Evolutionary conservation across 106 monocot genomes (phyloP).

Genomic region (Gastrodia elata): DNA sequence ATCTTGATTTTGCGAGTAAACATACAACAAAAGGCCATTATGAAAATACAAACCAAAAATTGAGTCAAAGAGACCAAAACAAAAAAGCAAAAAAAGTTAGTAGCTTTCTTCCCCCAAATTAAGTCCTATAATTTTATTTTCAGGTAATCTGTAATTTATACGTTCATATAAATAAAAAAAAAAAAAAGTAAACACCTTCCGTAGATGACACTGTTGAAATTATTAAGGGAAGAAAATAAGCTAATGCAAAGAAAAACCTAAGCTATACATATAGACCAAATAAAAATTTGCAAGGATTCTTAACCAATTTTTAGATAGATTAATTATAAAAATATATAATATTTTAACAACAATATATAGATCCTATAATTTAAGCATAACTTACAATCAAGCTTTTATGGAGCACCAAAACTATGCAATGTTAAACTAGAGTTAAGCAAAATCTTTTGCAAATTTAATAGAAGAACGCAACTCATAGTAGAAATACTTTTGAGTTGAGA

Average conservation of each 20-base stretch:
- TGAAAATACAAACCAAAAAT: background rate
- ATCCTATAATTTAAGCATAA: background rate
- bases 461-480: background rate
- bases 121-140: too few relatives aligned
- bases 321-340: background rate
- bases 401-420: background rate
- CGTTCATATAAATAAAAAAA: too few relatives aligned
- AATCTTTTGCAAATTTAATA: background rate
- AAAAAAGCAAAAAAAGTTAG: background rate
- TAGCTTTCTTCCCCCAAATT: background rate
- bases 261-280: background rate
- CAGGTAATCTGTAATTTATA: too few relatives aligned
- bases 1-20: too few relatives aligned
- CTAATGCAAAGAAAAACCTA: background rate
- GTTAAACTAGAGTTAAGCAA: background rate
- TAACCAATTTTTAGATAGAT: background rate
- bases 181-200: too few relatives aligned
- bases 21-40: background rate
- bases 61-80: background rate
- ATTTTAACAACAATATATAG: background rate
- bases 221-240: background rate
- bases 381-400: background rate
- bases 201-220: background rate
- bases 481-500: too few relatives aligned
- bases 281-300: background rate